These are phyloP conservation scores for Stentor roeselii DNA, from an alignment of 73 alveolate species.

Conservation along the genomic window DNA sequence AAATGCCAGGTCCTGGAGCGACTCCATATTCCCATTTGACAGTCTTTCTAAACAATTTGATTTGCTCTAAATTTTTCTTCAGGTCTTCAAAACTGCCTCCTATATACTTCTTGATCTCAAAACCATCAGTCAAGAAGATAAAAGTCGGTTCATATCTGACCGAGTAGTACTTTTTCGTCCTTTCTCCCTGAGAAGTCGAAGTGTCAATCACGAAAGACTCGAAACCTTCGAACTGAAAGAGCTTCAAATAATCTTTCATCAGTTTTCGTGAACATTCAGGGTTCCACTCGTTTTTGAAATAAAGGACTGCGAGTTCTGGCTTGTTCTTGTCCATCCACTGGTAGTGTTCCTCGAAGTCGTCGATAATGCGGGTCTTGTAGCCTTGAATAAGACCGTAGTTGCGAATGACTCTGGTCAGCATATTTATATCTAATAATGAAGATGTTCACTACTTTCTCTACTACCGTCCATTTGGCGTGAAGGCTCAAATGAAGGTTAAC, in stretches of 20 bases:
- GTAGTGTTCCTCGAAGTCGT: conserved; percentile 14
- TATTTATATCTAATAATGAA: too few relatives aligned
- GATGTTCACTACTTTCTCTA: too few relatives aligned
- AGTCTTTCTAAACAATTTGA: not conserved
- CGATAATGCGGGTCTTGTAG: not conserved
- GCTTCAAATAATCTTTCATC: not conserved
- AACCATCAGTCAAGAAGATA: conserved; percentile 20
- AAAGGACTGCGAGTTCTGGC: conserved; percentile 7
- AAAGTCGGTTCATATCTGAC: conserved; percentile 27
- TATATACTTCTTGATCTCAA: not conserved
- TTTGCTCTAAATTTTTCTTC: not conserved
- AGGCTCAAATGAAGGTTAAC: too few relatives aligned
- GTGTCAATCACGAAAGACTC: not conserved
- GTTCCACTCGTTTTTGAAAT: conserved; percentile 23
- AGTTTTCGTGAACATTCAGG: conserved; percentile 20
- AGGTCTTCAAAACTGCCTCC: conserved; percentile 25
- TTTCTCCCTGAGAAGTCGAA: conserved; percentile 2
- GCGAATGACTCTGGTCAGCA: not conserved
- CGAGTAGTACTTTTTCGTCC: not conserved
- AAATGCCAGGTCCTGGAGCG: not conserved
- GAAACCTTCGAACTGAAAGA: not conserved
- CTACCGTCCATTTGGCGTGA: too few relatives aligned
- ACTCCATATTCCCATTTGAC: not conserved
- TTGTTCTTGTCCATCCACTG: not conserved
- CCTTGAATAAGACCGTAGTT: not conserved